phyloP scores from a whole-genome alignment of 2,329 filamentous ascomycete species.

The Bimuria novae-zelandiae region DNA sequence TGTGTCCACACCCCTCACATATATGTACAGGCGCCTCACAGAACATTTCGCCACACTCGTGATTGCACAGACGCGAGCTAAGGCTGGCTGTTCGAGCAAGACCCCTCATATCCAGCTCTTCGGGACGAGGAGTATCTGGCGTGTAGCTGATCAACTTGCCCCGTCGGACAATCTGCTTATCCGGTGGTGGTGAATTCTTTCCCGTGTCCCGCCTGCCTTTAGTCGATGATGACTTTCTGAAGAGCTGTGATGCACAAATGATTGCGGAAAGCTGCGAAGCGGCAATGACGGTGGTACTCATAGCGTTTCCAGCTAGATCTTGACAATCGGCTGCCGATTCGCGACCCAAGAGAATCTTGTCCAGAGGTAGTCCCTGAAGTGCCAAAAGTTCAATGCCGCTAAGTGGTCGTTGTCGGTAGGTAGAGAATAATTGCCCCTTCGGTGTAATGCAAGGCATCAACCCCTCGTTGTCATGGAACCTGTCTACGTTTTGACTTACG shows the following conservation, averaged over 20 bases:
- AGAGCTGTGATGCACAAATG: conserved; percentile 40
- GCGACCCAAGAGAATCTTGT: conserved; percentile 65
- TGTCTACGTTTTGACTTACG: conserved; percentile 74
- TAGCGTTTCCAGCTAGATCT: conserved; percentile 70
- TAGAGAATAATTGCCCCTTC: conserved; percentile 63
- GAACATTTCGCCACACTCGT: not conserved
- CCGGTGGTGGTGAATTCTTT: conserved; percentile 5
- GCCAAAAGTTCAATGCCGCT: conserved; percentile 66
- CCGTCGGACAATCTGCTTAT: not conserved
- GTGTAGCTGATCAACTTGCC: not conserved
- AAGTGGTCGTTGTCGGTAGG: conserved; percentile 63
- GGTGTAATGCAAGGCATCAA: conserved; percentile 72
- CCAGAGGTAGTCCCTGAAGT: conserved; percentile 68
- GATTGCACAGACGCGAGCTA: conserved; percentile 1
- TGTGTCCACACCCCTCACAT: not conserved
- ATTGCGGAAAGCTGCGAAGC: conserved; percentile 64
- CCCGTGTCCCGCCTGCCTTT: not conserved
- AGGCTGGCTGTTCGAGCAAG: not conserved
- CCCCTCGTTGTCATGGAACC: conserved; percentile 60
- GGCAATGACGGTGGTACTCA: conserved; percentile 1
- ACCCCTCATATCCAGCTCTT: not conserved
- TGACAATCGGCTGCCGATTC: conserved; percentile 64
- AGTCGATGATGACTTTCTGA: not conserved
- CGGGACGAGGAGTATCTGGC: not conserved
- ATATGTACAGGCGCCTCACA: not conserved